Base-by-base conservation (phyloP, 1,139 yeast species). In the Candida neerlandica region DNA sequence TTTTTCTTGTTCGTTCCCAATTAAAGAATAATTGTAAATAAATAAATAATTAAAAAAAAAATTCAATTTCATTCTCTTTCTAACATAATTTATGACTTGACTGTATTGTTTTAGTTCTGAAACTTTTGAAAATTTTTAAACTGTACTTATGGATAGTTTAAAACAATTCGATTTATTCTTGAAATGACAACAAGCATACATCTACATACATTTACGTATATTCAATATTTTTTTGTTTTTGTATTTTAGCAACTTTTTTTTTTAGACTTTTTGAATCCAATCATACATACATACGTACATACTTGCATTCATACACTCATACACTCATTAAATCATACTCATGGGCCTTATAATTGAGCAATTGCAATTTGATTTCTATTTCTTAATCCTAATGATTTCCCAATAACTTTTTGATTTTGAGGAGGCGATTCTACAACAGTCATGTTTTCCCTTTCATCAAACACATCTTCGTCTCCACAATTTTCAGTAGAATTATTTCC, bases 341-440 rank as follows among this genome's bases (percentile, higher is more conserved):
- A 5, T 2, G 27, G 10, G 27, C 12, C 7, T 27, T 23, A 43
- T 18, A 43, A 43, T 43, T 43, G 45, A 43, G 41, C 45, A 27
- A 43, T 43, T 16, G 41, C 34, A 5, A 43, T 26, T 26, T 37
- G 41, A 30, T 35, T 37, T 14, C 44, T 41, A 37, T 39, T 32
- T 45, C 33, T 45, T 29, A 48, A 39, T 14, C 46, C 42, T 21
- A 48, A 45, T 23, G 51, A 45, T 45, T 48, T 48, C 7, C 51
- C 51, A 18, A 41, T 41, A 12, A 27, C 41, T 33, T 47, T 44
- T 27, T 41, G n/a, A 9, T 47, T 44, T 27, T 41, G n/a, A 9
- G 19, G 44, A 21, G 15, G 38, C 9, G 41, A 30, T n/a, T 38
- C 41, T 7, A 35, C 18, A 7, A 18, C 10, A 27, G 41, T 41